These are phyloP conservation scores for Coniferiporia sulphurascens DNA, from an alignment of 1,284 basidiomycete genomes.

Conservation along the genomic window DNA sequence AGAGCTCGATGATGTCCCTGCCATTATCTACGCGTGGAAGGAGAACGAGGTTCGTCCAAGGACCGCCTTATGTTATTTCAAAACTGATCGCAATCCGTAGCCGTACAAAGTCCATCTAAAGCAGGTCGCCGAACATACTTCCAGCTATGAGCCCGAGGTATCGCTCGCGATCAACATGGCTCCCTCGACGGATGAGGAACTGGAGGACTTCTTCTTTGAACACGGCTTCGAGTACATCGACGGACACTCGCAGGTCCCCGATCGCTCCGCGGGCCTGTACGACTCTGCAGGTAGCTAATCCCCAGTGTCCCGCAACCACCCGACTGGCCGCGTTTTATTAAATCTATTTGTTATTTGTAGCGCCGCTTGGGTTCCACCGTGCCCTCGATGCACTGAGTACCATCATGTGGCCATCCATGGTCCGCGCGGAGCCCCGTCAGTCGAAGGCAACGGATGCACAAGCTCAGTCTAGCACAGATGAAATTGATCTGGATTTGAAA, in stretches of 20 bases:
- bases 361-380: constrained; percentile 58
- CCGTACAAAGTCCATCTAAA: constrained; percentile 49
- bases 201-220: constrained; percentile 60
- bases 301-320: not conserved
- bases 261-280: not conserved
- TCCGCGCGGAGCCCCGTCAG: constrained; percentile 29
- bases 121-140: constrained; percentile 42
- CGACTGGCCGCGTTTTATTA: constrained; percentile 8
- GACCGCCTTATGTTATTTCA: constrained; percentile 2
- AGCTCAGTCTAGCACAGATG: not conserved
- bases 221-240: constrained; percentile 73
- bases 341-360: constrained; percentile 1
- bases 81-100: constrained; percentile 31
- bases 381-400: constrained; percentile 74
- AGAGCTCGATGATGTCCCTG: constrained; percentile 47
- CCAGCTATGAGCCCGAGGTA: constrained; percentile 59
- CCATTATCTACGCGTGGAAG: constrained; percentile 66
- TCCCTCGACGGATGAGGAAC: constrained; percentile 36
- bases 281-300: constrained; percentile 5
- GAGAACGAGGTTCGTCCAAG: constrained; percentile 51
- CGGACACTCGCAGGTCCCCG: constrained; percentile 21
- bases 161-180: constrained; percentile 50
- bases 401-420: constrained; percentile 81
- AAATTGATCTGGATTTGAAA: constrained; percentile 11
- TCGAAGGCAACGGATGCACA: constrained; percentile 6